A percentile compares a stretch with the other conserved stretches of the same genome.
Conservation (phyloP, 257 asterid species). For the Capsicum rhomboideum region DNA sequence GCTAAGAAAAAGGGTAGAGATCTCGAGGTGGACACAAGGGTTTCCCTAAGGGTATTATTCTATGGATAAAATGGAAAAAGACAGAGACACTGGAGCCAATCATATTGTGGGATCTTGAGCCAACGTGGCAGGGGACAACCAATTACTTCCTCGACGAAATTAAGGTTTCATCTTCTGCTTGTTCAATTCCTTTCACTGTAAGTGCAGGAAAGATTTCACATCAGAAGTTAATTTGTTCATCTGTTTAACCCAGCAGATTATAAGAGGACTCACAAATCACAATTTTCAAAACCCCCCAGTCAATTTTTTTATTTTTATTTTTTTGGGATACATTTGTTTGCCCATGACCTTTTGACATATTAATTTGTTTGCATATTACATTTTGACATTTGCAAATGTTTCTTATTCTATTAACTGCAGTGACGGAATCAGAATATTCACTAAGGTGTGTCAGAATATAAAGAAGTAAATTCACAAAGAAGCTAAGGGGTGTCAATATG, state of each 20-base stretch:
- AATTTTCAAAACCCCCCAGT: not conserved
- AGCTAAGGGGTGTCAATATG: no score
- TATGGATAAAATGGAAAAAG: slow-evolving; percentile 16
- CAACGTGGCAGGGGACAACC: slow-evolving; percentile 63
- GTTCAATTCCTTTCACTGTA: slow-evolving; percentile 19
- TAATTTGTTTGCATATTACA: no score
- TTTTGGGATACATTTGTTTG: no score
- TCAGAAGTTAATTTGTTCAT: not conserved
- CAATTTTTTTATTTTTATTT: no score
- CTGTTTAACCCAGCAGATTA: not conserved
- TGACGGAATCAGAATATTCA: no score
- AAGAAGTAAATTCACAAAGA: no score
- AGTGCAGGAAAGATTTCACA: not conserved
- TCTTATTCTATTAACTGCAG: no score
- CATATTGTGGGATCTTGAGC: slow-evolving; percentile 67
- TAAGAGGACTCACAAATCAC: not conserved
- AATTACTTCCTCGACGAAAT: slow-evolving; percentile 73
- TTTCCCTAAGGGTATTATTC: slow-evolving; percentile 29
- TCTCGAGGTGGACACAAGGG: slow-evolving; percentile 53
- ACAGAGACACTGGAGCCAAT: slow-evolving; percentile 44
- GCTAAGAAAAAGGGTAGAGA: not conserved
- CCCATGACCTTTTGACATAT: not conserved
- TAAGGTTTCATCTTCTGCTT: slow-evolving; percentile 45
- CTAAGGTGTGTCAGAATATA: no score
- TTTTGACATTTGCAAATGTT: no score